These are phyloP conservation scores for Pholiota adiposa DNA, from an alignment of 1,284 basidiomycete species.

Conservation along the genomic window DNA sequence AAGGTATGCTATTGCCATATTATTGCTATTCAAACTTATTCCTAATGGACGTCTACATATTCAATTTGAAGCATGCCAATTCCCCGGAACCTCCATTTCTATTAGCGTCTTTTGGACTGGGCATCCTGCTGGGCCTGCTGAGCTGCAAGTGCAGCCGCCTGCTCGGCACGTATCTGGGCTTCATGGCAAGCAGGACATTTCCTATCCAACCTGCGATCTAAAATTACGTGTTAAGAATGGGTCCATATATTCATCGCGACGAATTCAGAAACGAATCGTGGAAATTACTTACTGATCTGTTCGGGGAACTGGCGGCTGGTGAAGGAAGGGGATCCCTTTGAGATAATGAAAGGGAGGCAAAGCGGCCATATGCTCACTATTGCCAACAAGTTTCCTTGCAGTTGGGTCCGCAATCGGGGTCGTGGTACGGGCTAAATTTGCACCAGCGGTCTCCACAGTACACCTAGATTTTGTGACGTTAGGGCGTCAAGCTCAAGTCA, in stretches of 20 bases:
- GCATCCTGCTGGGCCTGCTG: slow-evolving; percentile 7
- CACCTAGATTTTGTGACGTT: slow-evolving; percentile 33
- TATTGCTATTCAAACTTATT: neutral
- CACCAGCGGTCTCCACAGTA: slow-evolving; percentile 65
- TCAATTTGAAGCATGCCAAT: neutral
- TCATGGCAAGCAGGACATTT: slow-evolving; percentile 33
- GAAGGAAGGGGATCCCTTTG: slow-evolving; percentile 6
- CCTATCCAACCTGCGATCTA: slow-evolving; percentile 39
- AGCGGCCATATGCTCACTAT: slow-evolving; percentile 54
- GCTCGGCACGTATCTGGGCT: slow-evolving; percentile 13
- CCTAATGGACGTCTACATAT: neutral
- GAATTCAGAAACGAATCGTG: no score
- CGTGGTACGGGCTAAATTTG: slow-evolving; percentile 72
- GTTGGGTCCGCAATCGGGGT: slow-evolving; percentile 55
- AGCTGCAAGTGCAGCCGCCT: slow-evolving; percentile 6
- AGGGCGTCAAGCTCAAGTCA: neutral
- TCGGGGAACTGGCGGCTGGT: slow-evolving; percentile 71
- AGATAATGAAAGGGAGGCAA: slow-evolving; percentile 13
- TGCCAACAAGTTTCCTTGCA: slow-evolving; percentile 76
- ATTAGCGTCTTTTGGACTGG: slow-evolving; percentile 12
- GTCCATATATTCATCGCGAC: neutral
- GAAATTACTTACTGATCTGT: slow-evolving; percentile 39
- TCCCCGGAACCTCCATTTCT: neutral
- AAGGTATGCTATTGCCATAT: slow-evolving; percentile 5
- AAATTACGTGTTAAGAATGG: slow-evolving; percentile 1